Evolutionary conservation across 2,329 filamentous ascomycete genomes (phyloP).

Genomic region (Trematosphaeria pertusa): DNA sequence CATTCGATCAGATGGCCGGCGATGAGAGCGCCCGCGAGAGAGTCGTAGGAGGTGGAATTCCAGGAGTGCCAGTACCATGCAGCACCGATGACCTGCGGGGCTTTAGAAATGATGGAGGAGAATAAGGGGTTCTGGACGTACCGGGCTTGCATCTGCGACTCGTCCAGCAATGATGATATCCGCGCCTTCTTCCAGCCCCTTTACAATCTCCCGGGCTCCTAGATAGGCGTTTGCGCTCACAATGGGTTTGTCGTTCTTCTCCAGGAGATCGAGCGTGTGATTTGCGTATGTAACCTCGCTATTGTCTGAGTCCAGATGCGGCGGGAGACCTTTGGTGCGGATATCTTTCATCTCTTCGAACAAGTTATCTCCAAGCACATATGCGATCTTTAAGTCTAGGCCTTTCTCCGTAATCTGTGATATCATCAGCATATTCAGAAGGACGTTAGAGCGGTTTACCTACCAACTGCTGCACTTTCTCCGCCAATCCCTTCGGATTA

Average conservation of each 20-base stretch:
- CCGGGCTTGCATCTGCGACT: conserved; percentile 43
- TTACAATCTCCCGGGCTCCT: conserved; percentile 51
- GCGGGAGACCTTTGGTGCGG: conserved; percentile 42
- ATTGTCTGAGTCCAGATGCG: conserved; percentile 54
- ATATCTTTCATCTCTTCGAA: conserved; percentile 41
- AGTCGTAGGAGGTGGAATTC: conserved; percentile 56
- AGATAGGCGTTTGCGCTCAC: conserved; percentile 61
- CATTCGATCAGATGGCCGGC: conserved; percentile 55
- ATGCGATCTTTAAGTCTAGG: conserved; percentile 52
- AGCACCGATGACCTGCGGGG: conserved; percentile 57
- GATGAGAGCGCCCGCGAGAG: conserved; percentile 55
- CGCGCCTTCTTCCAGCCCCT: conserved; percentile 38
- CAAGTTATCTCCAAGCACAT: conserved; percentile 56
- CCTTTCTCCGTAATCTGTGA: conserved; percentile 43
- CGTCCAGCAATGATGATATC: conserved; percentile 45
- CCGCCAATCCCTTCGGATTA: conserved; percentile 61
- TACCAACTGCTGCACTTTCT: conserved; percentile 52
- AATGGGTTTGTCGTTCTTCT: conserved; percentile 46
- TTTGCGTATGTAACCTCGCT: conserved; percentile 42
- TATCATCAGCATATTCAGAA: not conserved
- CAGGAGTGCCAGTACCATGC: conserved; percentile 65
- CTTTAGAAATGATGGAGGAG: not conserved
- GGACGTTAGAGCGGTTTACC: conserved; percentile 3
- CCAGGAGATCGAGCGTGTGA: conserved; percentile 48
- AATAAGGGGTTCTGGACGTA: conserved; percentile 18